A percentile compares a stretch with the other conserved stretches of the same genome.
Evolutionary conservation across 106 monocot genomes (phyloP).

Genomic region (Triglochin maritima): DNA sequence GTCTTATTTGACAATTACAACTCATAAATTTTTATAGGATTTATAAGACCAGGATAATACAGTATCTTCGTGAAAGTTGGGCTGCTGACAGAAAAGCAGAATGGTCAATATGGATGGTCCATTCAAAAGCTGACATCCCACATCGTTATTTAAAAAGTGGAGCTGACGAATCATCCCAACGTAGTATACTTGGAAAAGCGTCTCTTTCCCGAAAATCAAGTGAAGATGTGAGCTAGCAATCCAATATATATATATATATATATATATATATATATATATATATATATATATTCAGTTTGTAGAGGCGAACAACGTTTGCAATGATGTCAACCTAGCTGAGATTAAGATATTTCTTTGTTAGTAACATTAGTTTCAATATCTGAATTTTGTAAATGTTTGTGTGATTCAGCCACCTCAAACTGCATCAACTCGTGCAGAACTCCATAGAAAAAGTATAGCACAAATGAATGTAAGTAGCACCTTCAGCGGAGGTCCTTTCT

Average conservation of each 20-base stretch:
- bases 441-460: slow-evolving; percentile 85
- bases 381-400: slow-evolving; percentile 6
- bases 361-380: no score
- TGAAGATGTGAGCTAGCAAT: slow-evolving; percentile 48
- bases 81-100: slow-evolving; percentile 70
- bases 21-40: slow-evolving; percentile 26
- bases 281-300: no score
- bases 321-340: no score
- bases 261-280: no score
- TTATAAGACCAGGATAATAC: slow-evolving; percentile 54
- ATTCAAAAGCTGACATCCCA: slow-evolving; percentile 81
- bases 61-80: slow-evolving; percentile 62
- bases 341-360: no score
- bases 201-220: slow-evolving; percentile 35
- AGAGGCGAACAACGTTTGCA: no score
- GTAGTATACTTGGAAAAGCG: slow-evolving; percentile 50
- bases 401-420: slow-evolving; percentile 55
- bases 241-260: no score
- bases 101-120: slow-evolving; percentile 99
- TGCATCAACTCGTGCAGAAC: slow-evolving; percentile 63
- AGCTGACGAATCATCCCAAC: slow-evolving; percentile 52
- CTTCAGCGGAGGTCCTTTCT: not conserved
- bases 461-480: slow-evolving; percentile 75
- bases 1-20: not conserved
- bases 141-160: slow-evolving; percentile 80